These are phyloP conservation scores for Fusarium udum DNA, from an alignment of 2,329 filamentous ascomycete genomes.

Conservation along the genomic window DNA sequence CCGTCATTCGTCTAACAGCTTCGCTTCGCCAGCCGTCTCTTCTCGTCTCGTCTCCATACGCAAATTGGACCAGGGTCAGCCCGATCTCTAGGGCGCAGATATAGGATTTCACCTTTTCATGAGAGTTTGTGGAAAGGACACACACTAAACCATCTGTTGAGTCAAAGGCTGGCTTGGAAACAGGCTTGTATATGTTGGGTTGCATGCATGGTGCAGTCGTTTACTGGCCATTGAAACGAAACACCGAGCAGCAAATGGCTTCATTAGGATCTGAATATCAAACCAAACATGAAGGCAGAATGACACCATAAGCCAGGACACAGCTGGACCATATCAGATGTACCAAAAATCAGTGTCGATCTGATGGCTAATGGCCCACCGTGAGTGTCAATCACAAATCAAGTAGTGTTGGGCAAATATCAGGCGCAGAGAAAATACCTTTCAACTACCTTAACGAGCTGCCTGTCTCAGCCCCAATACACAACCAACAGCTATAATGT, in stretches of 20 bases:
- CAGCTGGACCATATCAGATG: background rate
- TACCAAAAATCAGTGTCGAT: background rate
- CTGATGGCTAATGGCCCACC: constrained; percentile 5
- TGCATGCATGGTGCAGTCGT: constrained; percentile 1
- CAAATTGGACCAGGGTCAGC: background rate
- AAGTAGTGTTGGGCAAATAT: background rate
- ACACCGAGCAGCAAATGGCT: constrained; percentile 19
- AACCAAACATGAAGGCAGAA: constrained; percentile 20
- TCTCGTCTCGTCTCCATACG: background rate
- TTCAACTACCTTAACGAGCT: background rate
- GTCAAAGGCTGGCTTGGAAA: background rate
- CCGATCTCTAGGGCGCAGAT: constrained; percentile 6
- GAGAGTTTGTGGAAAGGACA: background rate
- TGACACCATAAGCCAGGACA: constrained; percentile 1
- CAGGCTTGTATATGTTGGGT: constrained; percentile 6
- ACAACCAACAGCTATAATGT: constrained; percentile 43
- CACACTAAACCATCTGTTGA: background rate
- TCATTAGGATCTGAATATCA: background rate
- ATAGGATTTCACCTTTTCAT: background rate
- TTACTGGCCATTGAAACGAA: constrained; percentile 12
- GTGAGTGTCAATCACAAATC: background rate
- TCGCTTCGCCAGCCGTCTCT: background rate
- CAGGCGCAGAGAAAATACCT: constrained; percentile 15
- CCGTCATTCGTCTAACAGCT: constrained; percentile 9
- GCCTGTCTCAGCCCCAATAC: constrained; percentile 48